Evolutionary conservation across 345 rosid species (phyloP).

Genomic region (Lepidium didymum): DNA sequence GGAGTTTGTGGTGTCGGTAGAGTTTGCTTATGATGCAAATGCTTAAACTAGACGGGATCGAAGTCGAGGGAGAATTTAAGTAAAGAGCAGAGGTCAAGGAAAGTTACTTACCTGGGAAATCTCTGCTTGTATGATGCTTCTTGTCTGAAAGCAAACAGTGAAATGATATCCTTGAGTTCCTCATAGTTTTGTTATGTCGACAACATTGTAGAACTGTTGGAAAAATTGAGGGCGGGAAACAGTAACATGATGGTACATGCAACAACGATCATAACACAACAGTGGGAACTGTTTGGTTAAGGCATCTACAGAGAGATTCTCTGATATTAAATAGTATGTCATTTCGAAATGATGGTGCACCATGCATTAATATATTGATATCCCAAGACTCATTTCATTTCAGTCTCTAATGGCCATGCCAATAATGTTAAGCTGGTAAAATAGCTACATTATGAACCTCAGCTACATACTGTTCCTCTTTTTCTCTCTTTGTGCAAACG

Average conservation of each 20-base stretch:
- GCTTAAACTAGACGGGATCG: constrained; percentile 42
- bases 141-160: constrained; percentile 9
- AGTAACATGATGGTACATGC: neutral
- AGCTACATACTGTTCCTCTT: constrained; percentile 5
- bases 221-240: constrained; percentile 37
- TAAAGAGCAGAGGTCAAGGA: constrained; percentile 33
- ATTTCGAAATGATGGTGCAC: neutral
- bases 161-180: neutral
- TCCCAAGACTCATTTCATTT: constrained; percentile 9
- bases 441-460: neutral
- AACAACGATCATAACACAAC: constrained; percentile 32
- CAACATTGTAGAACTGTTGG: constrained; percentile 35
- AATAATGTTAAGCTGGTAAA: neutral
- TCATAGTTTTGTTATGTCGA: constrained; percentile 38
- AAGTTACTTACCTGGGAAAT: neutral
- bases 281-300: constrained; percentile 46
- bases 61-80: constrained; percentile 46
- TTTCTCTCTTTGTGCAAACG: neutral
- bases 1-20: constrained; percentile 39
- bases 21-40: constrained; percentile 39
- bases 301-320: constrained; percentile 4
- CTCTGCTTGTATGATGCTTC: neutral
- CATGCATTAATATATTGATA: neutral
- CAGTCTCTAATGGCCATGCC: constrained; percentile 1
- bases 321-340: neutral